Evolutionary conservation across 1,284 basidiomycete genomes (phyloP), one percentile per base, ranked within the genome.

Genomic region (Malassezia cuniculi): DNA sequence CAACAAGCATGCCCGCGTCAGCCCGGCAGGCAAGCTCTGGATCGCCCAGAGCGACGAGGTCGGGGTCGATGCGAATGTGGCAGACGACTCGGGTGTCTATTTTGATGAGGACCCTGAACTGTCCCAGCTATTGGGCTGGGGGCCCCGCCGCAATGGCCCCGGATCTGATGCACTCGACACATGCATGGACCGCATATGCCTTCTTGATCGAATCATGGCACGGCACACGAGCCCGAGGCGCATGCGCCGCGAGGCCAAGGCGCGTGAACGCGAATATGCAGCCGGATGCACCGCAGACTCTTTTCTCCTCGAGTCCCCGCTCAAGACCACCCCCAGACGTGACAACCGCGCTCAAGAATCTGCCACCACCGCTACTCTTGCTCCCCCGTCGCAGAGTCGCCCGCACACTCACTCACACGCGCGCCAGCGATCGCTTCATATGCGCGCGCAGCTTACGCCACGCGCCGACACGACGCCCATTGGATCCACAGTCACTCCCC

Each of bases 141-240:
- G 50, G 27, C 38, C 34, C 39, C 25, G 52, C 40, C 45, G 36
- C 6, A 46, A 47, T 44, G 52, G 52, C 14, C 38, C 42, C 3
- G 18, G 32, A 22, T 47, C 47, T 21, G 52, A 54, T 5, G 33
- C 38, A 24, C 31, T 53, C 11, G 45, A 57, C 36, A 41, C 45
- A 38, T 52, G 48, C 47, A 55, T 61, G 50, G 55, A 56, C 38
- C 42, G 50, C 14, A 52, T 61, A 28, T 55, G 49, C 47, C 48
- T 64, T 21, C 43, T 64, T 32, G 60, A 64, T 37, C 57, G 56
- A 32, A 39, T 64, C 41, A 64, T 64, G 60, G 38, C 54, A 15
- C 48, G 49, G 37, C 53, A 61, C 31, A 52, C 47, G 16, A 64
- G 60, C 36, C 60, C 60, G 11, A 39, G 52, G 17, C 51, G 60